Base-by-base conservation (phyloP, 1,139 yeast species). In the Candida sp. region DNA sequence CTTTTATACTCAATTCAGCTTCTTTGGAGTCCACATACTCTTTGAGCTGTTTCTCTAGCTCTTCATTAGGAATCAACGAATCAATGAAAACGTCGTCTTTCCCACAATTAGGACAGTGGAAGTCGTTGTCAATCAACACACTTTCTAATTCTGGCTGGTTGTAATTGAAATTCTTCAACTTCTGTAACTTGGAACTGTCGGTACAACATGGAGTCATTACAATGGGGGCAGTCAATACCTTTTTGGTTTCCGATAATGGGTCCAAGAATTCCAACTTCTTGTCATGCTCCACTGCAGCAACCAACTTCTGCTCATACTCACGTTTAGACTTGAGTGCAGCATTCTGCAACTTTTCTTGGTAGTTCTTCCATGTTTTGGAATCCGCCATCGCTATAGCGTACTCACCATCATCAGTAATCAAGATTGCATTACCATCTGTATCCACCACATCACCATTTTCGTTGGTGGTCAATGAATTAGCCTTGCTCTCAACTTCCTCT, bases 301-400 rank as follows among this genome's bases (percentile, higher is more conserved):
- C 56, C 2, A 77, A 63, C 46, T 70, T 70, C 47, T 56, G 60
- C 40, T 77, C 80, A 55, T 69, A 76, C 53, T 76, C 80, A 44
- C 65, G 70, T 54, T 69, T 71, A 3, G 80, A 79, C 51, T 82
- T 73, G 83, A 83, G 59, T 63, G 70, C 78, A 5, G 81, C 80
- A 58, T 74, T 75, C 55, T 74, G 76, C 54, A 83, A 86, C 62
- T 86, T 86, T 59, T 87, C 85, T 67, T 91, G 97, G 66, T 85
- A 92, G 49, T 80, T 84, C 52, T 87, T 85, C 99, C 99, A 96
- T 0, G 98, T 89, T 61, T 88, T 89, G 47, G 86, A 84, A 72
- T 94, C 99, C 0, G 99, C 98, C 60, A 93, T 85, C 12, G 97
- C 97, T 48, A 92, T 88, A 7, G 96, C 99, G 67, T 90, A 94